A percentile compares a stretch with the other conserved stretches of the same genome.
Conservation (phyloP, 2,329 filamentous ascomycete genomes). For the Volutella citrinella region DNA sequence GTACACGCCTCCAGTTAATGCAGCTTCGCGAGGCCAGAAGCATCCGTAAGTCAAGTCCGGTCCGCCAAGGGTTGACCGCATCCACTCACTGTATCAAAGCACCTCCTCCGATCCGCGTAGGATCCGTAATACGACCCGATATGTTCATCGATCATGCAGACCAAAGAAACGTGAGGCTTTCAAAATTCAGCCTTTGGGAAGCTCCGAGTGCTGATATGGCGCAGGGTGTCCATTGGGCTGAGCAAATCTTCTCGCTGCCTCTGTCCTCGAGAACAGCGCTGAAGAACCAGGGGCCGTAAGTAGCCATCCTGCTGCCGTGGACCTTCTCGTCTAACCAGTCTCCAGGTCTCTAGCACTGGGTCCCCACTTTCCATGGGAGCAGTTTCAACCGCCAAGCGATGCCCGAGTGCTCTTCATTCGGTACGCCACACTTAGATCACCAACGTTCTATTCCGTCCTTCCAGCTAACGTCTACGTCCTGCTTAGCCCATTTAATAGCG, state of each 20-base stretch:
- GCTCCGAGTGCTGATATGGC: no score
- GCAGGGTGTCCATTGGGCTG: constrained; percentile 58
- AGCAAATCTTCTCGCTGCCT: constrained; percentile 56
- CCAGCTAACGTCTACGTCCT: no score
- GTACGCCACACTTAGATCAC: no score
- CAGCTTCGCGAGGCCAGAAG: constrained; percentile 50
- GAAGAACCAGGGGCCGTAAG: constrained; percentile 36
- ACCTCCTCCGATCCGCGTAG: constrained; percentile 33
- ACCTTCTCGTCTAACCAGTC: no score
- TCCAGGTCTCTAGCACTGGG: constrained; percentile 45
- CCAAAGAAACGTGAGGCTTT: constrained; percentile 17
- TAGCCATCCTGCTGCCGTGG: no score
- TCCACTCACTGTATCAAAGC: no score
- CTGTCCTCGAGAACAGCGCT: constrained; percentile 50
- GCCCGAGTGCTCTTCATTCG: constrained; percentile 54
- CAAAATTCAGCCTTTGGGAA: no score
- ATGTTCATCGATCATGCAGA: constrained; percentile 26
- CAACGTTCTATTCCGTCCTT: no score
- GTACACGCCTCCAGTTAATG: constrained; percentile 45
- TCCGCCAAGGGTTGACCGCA: no score
- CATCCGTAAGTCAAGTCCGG: constrained; percentile 49
- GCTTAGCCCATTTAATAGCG: constrained; percentile 55
- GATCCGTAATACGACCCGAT: constrained; percentile 32
- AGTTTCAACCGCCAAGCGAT: constrained; percentile 43
- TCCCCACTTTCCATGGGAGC: constrained; percentile 41